phyloP scores from a whole-genome alignment of 257 asterid species.

The Sherardia arvensis region DNA sequence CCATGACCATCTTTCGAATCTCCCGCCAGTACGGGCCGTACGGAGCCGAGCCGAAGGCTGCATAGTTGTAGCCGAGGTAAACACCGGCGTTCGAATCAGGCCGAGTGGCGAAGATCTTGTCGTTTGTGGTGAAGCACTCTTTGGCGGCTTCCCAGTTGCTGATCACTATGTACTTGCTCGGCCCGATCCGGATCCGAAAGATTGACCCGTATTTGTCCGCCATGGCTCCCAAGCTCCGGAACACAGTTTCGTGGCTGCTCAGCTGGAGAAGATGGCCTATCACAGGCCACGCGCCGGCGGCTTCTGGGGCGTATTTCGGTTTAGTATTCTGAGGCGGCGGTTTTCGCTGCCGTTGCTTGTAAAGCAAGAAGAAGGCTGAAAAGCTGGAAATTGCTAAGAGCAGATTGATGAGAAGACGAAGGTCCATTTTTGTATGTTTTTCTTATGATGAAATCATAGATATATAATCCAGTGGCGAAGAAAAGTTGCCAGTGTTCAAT shows the following conservation, averaged over 20 bases:
- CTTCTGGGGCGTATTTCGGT: constrained; percentile 25
- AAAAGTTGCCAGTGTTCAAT: not conserved
- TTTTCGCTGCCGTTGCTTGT: not conserved
- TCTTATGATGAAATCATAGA: not conserved
- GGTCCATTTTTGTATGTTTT: not conserved
- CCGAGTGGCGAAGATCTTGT: constrained; percentile 27
- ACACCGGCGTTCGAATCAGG: constrained; percentile 26
- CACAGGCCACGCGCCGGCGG: constrained; percentile 46
- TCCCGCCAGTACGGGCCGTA: constrained; percentile 48
- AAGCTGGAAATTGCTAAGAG: not conserved
- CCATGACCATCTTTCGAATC: constrained; percentile 33
- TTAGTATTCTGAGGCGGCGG: not conserved
- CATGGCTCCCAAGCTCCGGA: constrained; percentile 19
- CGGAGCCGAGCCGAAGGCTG: constrained; percentile 32
- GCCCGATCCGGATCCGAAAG: constrained; percentile 28
- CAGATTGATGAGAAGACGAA: not conserved
- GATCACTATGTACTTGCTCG: constrained; percentile 21
- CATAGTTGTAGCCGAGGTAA: constrained; percentile 36
- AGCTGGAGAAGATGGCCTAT: constrained; percentile 49
- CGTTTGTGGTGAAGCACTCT: constrained; percentile 49
- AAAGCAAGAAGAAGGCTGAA: not conserved
- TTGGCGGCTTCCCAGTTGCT: constrained; percentile 46
- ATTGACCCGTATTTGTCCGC: constrained; percentile 50
- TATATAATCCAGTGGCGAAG: not conserved
- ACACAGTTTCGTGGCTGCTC: constrained; percentile 9